These are phyloP conservation scores for Chrysosporium keratinophilum DNA, from an alignment of 2,329 filamentous ascomycete genomes.

Conservation along the genomic window DNA sequence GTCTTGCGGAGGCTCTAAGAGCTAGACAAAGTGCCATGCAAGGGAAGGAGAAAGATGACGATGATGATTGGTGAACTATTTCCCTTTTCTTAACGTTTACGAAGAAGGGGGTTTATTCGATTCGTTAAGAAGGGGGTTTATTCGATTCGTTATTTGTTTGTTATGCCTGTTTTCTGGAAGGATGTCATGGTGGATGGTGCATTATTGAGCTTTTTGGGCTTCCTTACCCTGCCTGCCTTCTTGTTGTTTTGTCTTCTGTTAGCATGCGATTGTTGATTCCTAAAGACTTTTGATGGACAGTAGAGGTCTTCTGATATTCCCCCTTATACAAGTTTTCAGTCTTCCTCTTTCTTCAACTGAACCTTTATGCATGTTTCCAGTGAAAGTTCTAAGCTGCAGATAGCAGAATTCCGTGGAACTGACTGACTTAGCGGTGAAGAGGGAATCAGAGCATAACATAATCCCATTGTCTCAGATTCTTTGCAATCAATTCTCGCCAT, in stretches of 20 bases:
- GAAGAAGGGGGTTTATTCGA: neutral
- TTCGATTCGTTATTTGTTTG: neutral
- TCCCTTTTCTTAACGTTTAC: neutral
- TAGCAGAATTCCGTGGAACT: too few species aligned
- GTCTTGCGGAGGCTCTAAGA: conserved; percentile 66
- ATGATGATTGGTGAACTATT: conserved; percentile 37
- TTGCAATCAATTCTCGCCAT: too few species aligned
- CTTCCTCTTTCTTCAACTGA: neutral
- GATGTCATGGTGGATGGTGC: neutral
- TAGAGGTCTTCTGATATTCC: neutral
- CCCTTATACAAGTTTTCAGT: neutral
- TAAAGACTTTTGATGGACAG: neutral
- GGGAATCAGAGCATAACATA: too few species aligned
- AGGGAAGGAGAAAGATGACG: conserved; percentile 56
- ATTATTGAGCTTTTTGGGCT: neutral
- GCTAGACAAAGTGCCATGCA: conserved; percentile 69
- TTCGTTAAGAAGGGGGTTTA: neutral
- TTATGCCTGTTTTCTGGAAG: neutral
- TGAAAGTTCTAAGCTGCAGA: too few species aligned
- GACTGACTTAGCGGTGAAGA: too few species aligned
- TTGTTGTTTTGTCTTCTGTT: neutral
- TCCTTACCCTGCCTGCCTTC: neutral
- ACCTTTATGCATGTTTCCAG: too few species aligned
- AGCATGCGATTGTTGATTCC: neutral
- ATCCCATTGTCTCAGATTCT: too few species aligned